phyloP scores from a whole-genome alignment of 345 rosid genomes.

The Euphorbia lathyris region DNA sequence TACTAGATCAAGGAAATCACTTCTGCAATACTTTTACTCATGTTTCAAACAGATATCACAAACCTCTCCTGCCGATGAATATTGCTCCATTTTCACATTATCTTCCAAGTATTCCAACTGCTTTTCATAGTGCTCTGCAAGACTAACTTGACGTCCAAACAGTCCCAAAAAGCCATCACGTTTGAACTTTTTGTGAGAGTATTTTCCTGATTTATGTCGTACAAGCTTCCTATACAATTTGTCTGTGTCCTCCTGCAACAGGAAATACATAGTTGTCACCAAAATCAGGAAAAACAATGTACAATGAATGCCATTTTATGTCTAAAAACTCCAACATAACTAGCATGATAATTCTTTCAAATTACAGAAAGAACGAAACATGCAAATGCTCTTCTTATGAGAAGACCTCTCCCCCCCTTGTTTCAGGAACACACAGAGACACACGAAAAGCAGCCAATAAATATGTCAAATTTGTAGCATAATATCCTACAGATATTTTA shows the following conservation, averaged over 20 bases:
- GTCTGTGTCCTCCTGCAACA: constrained; percentile 58
- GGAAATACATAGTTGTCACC: constrained; percentile 13
- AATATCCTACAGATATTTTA: not conserved
- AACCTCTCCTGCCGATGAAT: constrained; percentile 58
- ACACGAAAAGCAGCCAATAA: not conserved
- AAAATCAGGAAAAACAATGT: constrained; percentile 1
- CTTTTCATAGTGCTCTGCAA: constrained; percentile 55
- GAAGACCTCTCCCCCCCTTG: not conserved
- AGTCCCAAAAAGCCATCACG: constrained; percentile 75
- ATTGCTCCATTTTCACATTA: constrained; percentile 53
- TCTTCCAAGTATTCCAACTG: constrained; percentile 65
- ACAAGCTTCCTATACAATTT: constrained; percentile 57
- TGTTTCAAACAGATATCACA: constrained; percentile 16
- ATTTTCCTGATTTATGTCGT: constrained; percentile 39
- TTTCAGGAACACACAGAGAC: not conserved
- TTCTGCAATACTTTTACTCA: not conserved
- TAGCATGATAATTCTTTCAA: not conserved
- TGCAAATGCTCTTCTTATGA: not conserved
- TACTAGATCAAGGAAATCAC: not conserved
- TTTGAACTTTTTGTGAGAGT: constrained; percentile 31
- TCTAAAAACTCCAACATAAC: not conserved
- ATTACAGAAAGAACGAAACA: not conserved
- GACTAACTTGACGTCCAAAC: constrained; percentile 59
- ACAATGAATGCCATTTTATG: constrained; percentile 14
- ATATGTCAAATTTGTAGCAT: not conserved